Conservation (phyloP, 2,329 filamentous ascomycete species). For the Huntiella omanensis region DNA sequence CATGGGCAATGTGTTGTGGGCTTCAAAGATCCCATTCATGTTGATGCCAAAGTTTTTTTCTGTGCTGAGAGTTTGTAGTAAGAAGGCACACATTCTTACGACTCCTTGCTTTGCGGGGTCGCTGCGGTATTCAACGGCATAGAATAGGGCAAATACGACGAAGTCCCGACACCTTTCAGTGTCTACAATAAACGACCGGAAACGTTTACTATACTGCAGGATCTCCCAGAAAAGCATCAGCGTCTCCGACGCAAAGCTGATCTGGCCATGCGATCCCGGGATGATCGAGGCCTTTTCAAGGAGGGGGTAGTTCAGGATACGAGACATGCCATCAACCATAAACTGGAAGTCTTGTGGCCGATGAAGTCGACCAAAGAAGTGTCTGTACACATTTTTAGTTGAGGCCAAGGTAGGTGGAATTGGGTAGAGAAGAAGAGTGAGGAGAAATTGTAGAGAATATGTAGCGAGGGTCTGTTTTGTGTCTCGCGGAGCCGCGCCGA, state of each 20-base stretch:
- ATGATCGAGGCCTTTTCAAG: slow-evolving; percentile 79
- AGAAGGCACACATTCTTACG: slow-evolving; percentile 92
- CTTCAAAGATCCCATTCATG: slow-evolving; percentile 74
- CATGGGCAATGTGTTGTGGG: slow-evolving; percentile 68
- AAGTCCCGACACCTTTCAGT: slow-evolving; percentile 89
- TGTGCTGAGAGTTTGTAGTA: slow-evolving; percentile 84
- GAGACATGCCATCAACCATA: slow-evolving; percentile 81
- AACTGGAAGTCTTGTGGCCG: slow-evolving; percentile 96
- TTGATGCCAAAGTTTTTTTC: slow-evolving; percentile 80
- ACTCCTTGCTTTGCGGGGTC: slow-evolving; percentile 80
- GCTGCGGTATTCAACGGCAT: slow-evolving; percentile 73
- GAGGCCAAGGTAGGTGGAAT: slow-evolving; percentile 56
- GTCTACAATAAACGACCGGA: slow-evolving; percentile 90
- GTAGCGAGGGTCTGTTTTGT: slow-evolving; percentile 79
- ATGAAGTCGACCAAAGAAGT: slow-evolving; percentile 79
- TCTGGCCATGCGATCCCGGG: slow-evolving; percentile 39
- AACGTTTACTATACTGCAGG: slow-evolving; percentile 92
- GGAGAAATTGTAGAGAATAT: slow-evolving; percentile 77
- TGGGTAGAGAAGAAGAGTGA: slow-evolving; percentile 69
- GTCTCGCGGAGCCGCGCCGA: slow-evolving; percentile 62
- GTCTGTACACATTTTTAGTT: slow-evolving; percentile 81
- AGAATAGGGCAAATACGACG: slow-evolving; percentile 74
- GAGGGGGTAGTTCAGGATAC: slow-evolving; percentile 80
- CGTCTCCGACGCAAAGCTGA: slow-evolving; percentile 69
- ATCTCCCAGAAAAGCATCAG: slow-evolving; percentile 97